Evolutionary conservation across 495 filamentous ascomycete species (phyloP).

Genomic region (Pyrenopolyporus hunteri): DNA sequence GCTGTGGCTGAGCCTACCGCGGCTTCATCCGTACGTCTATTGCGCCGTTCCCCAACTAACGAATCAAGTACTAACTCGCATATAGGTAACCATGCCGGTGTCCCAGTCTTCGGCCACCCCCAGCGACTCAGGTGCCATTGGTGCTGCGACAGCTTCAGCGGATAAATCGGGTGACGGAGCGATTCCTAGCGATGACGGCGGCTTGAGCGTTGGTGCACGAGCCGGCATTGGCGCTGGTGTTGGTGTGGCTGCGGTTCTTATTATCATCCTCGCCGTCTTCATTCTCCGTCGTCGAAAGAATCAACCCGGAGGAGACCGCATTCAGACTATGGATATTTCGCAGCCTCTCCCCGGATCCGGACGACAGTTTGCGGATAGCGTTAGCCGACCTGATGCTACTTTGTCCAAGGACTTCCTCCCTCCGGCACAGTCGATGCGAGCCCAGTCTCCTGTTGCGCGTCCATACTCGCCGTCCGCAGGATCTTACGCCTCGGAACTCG

Average conservation of each 20-base stretch:
- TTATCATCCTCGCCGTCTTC: constrained; percentile 39
- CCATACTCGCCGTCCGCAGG: constrained; percentile 28
- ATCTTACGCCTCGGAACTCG: constrained; percentile 43
- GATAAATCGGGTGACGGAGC: constrained; percentile 8
- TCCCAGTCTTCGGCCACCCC: constrained; percentile 13
- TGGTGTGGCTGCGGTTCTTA: constrained; percentile 42
- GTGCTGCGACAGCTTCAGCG: constrained; percentile 19
- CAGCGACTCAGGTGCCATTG: constrained; percentile 16
- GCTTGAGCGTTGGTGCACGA: constrained; percentile 45
- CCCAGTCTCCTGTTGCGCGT: constrained; percentile 13
- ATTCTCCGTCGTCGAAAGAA: constrained; percentile 43
- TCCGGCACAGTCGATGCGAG: not conserved
- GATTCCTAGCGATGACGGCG: constrained; percentile 6
- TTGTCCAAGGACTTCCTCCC: constrained; percentile 30
- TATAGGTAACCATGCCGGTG: constrained; percentile 13
- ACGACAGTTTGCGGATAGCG: constrained; percentile 43
- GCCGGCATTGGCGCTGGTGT: constrained; percentile 53
- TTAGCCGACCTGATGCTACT: constrained; percentile 13
- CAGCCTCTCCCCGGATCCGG: constrained; percentile 48
- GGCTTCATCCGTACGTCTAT: constrained; percentile 11
- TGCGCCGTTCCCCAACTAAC: not conserved
- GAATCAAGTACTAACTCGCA: constrained; percentile 5
- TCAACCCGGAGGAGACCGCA: constrained; percentile 18
- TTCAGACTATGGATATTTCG: constrained; percentile 47
- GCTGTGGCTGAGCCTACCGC: constrained; percentile 13